Evolutionary conservation across 495 filamentous ascomycete species (phyloP).

Genomic region (Aspergillus asperescens): DNA sequence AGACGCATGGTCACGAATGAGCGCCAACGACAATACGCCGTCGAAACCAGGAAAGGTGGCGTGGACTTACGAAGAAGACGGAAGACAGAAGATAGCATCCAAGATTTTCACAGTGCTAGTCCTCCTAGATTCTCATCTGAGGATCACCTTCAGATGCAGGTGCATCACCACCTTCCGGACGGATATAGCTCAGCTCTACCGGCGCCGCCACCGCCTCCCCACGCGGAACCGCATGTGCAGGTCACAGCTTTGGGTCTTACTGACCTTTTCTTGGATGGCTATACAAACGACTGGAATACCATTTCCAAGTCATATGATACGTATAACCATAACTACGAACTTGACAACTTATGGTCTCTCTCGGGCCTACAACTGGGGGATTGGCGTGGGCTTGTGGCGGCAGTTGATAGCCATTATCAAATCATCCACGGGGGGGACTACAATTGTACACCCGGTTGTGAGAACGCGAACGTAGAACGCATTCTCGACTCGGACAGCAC

Average conservation of each 20-base stretch:
- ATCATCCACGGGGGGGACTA: constrained; percentile 33
- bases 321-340: constrained; percentile 38
- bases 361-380: constrained; percentile 43
- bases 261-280: constrained; percentile 37
- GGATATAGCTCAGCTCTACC: constrained; percentile 26
- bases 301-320: constrained; percentile 34
- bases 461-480: constrained; percentile 32
- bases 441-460: constrained; percentile 29
- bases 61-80: constrained; percentile 40
- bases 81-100: constrained; percentile 38
- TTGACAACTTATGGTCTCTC: constrained; percentile 41
- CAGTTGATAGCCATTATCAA: constrained; percentile 45
- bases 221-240: constrained; percentile 19
- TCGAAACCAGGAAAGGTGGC: constrained; percentile 52
- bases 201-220: constrained; percentile 17
- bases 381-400: constrained; percentile 43
- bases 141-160: constrained; percentile 34
- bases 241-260: constrained; percentile 28
- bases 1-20: constrained; percentile 63
- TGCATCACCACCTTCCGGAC: constrained; percentile 25
- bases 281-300: constrained; percentile 36
- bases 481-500: constrained; percentile 32
- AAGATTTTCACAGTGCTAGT: constrained; percentile 23
- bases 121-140: constrained; percentile 29
- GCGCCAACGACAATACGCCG: constrained; percentile 56